A percentile compares a stretch with the other conserved stretches of the same genome.
Conservation (phyloP, 495 filamentous ascomycete genomes). For the Wilcoxina mikolae region DNA sequence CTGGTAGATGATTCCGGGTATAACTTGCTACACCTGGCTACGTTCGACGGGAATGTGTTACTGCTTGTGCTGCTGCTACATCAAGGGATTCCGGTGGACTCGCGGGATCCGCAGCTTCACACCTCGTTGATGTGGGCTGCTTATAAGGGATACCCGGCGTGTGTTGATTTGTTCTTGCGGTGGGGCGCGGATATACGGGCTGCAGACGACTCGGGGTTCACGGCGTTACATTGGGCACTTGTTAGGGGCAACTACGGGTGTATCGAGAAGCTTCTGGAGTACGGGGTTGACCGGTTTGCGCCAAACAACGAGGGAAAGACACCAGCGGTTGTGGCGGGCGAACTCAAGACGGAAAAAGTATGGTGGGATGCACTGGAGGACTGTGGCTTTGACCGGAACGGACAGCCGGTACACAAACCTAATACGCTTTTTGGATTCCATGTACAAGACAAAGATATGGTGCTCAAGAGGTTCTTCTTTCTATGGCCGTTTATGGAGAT, state of each 20-base stretch:
- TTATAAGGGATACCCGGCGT: slow-evolving; percentile 84
- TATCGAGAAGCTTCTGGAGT: slow-evolving; percentile 83
- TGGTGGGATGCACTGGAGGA: slow-evolving; percentile 78
- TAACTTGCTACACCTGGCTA: slow-evolving; percentile 91
- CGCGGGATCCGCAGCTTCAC: slow-evolving; percentile 72
- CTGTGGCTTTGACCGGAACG: slow-evolving; percentile 68
- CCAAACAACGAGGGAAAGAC: slow-evolving; percentile 78
- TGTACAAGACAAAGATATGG: slow-evolving; percentile 54
- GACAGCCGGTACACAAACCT: slow-evolving; percentile 43
- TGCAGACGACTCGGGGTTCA: slow-evolving; percentile 78
- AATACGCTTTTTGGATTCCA: slow-evolving; percentile 23
- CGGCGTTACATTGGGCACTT: slow-evolving; percentile 88
- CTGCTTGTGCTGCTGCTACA: slow-evolving; percentile 76
- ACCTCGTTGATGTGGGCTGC: slow-evolving; percentile 96
- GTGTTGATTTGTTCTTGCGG: slow-evolving; percentile 80
- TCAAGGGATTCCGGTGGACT: slow-evolving; percentile 85
- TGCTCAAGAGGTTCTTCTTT: slow-evolving; percentile 81
- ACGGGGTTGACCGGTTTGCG: slow-evolving; percentile 80
- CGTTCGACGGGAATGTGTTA: slow-evolving; percentile 92
- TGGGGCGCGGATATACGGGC: slow-evolving; percentile 93
- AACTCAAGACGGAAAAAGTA: slow-evolving; percentile 70
- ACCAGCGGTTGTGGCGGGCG: slow-evolving; percentile 64
- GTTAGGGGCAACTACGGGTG: slow-evolving; percentile 78
- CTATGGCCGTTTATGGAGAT: slow-evolving; percentile 70
- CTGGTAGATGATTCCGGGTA: slow-evolving; percentile 86